Conservation (phyloP, 768 basidiomycete genomes). For the Pleurotus tuoliensis region DNA sequence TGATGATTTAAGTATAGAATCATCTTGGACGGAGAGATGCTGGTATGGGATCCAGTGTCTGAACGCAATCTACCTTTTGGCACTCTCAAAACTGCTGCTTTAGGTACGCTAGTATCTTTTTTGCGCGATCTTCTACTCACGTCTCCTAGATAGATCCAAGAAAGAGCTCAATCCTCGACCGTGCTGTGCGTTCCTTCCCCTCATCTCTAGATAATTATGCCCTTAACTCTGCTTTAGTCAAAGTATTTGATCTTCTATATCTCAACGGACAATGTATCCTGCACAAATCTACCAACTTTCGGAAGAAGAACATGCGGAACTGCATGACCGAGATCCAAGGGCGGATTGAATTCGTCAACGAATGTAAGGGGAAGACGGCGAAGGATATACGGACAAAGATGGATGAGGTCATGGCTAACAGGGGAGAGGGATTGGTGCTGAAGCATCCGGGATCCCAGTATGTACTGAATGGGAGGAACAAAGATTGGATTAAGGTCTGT, state of each 20-base stretch:
- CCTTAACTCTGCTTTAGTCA: constrained; percentile 53
- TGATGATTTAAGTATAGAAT: constrained; percentile 46
- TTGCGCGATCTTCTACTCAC: not conserved
- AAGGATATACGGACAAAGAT: constrained; percentile 79
- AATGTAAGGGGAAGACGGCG: constrained; percentile 68
- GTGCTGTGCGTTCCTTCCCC: constrained; percentile 62
- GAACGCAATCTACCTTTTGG: constrained; percentile 91
- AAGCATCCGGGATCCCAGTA: constrained; percentile 84
- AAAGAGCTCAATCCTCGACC: constrained; percentile 76
- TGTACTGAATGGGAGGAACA: constrained; percentile 79
- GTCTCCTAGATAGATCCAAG: constrained; percentile 58
- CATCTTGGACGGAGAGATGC: constrained; percentile 96
- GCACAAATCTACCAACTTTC: constrained; percentile 63
- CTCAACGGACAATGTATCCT: constrained; percentile 81
- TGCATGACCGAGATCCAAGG: constrained; percentile 71
- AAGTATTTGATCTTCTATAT: constrained; percentile 92
- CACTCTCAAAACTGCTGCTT: constrained; percentile 87
- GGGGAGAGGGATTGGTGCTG: constrained; percentile 92
- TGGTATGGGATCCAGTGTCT: constrained; percentile 93
- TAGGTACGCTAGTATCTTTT: constrained; percentile 44
- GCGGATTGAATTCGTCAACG: constrained; percentile 73
- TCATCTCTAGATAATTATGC: not conserved
- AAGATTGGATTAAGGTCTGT: constrained; percentile 87
- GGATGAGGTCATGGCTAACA: constrained; percentile 76
- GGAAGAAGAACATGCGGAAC: constrained; percentile 72